These are phyloP conservation scores for Ogataea philodendri DNA, from an alignment of 805 yeast species.

Conservation along the genomic window DNA sequence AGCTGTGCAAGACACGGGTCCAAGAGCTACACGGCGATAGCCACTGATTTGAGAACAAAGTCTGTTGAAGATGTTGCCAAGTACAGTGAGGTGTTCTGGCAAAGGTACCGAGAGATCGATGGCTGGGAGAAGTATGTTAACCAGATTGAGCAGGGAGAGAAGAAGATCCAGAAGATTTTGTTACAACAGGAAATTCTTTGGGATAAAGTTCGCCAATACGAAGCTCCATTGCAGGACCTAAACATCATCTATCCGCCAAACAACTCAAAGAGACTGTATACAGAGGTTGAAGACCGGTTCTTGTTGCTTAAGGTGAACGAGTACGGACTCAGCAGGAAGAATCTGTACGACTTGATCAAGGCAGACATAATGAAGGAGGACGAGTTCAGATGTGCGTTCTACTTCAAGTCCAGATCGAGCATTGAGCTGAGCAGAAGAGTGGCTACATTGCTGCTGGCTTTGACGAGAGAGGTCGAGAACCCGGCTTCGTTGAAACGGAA, in stretches of 20 bases:
- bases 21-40: slow-evolving; percentile 45
- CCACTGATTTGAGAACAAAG: slow-evolving; percentile 56
- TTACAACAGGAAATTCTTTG: slow-evolving; percentile 56
- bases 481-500: slow-evolving; percentile 54
- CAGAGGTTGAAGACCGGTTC: slow-evolving; percentile 68
- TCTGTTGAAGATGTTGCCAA: slow-evolving; percentile 55
- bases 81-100: slow-evolving; percentile 66
- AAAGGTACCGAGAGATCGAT: slow-evolving; percentile 54
- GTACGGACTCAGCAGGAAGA: slow-evolving; percentile 59
- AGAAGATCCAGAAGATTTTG: slow-evolving; percentile 53
- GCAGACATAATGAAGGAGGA: slow-evolving; percentile 60
- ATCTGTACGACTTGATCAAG: slow-evolving; percentile 61
- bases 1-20: slow-evolving; percentile 69
- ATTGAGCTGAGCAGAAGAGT: slow-evolving; percentile 71
- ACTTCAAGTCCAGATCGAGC: slow-evolving; percentile 63
- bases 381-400: slow-evolving; percentile 72
- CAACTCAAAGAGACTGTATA: slow-evolving; percentile 71
- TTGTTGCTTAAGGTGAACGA: slow-evolving; percentile 59
- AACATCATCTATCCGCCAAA: slow-evolving; percentile 76
- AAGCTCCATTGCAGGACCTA: slow-evolving; percentile 63
- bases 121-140: slow-evolving; percentile 68
- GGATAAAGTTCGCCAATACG: slow-evolving; percentile 49
- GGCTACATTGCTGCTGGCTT: slow-evolving; percentile 62
- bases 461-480: slow-evolving; percentile 68
- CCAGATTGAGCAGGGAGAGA: slow-evolving; percentile 74